phyloP scores from a whole-genome alignment of 768 basidiomycete genomes.

The Fibroporia radiculosa region DNA sequence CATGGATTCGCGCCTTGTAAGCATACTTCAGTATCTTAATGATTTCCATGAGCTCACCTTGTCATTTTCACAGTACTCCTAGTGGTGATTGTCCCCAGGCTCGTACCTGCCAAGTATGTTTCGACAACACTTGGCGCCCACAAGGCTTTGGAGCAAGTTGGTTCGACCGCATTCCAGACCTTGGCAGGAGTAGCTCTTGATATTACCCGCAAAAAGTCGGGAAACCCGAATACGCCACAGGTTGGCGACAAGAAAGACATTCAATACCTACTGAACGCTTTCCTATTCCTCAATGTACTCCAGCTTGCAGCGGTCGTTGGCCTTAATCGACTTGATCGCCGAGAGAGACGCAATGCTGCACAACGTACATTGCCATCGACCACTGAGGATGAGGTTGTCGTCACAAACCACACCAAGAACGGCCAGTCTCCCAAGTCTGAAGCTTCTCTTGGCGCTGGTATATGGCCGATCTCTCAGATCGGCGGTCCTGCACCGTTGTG shows the following conservation, averaged over 20 bases:
- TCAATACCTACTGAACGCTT: conserved; percentile 49
- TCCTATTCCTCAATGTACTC: conserved; percentile 47
- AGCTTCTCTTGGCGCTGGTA: conserved; percentile 8
- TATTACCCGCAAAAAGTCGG: conserved; percentile 24
- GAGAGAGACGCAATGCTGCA: conserved; percentile 25
- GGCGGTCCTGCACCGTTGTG: conserved; percentile 4
- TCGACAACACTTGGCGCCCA: conserved; percentile 74
- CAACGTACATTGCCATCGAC: conserved; percentile 11
- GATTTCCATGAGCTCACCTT: background rate
- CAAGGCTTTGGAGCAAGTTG: conserved; percentile 72
- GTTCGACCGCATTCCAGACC: conserved; percentile 66
- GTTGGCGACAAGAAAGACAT: conserved; percentile 20
- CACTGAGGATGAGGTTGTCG: conserved; percentile 1
- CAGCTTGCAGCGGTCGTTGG: conserved; percentile 46
- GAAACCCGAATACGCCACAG: background rate
- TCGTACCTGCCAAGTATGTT: conserved; percentile 65
- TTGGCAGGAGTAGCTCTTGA: conserved; percentile 66
- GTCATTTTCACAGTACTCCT: conserved; percentile 45
- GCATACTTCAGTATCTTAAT: conserved; percentile 15
- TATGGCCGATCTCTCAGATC: conserved; percentile 8
- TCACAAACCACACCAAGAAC: conserved; percentile 10
- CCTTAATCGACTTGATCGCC: conserved; percentile 40
- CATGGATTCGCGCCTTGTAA: conserved; percentile 68
- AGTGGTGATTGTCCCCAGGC: conserved; percentile 65
- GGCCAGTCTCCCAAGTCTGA: conserved; percentile 6